A percentile compares a stretch with the other conserved stretches of the same genome.
phyloP scores from a whole-genome alignment of 2,329 filamentous ascomycete species.

The Xylariaceae sp. region DNA sequence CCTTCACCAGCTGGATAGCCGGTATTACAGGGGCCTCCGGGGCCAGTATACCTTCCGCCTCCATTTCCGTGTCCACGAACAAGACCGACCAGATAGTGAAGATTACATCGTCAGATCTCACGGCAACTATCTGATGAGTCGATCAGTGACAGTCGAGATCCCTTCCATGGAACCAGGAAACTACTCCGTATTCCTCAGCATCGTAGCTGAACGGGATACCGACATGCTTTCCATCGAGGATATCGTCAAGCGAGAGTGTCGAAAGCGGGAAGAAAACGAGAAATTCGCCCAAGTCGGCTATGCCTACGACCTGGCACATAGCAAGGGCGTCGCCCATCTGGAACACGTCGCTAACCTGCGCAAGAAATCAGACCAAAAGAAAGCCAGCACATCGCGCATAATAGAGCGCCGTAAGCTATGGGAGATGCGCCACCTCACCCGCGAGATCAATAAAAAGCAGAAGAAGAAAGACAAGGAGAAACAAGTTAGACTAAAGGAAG shows the following conservation, averaged over 20 bases:
- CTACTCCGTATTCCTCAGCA: slow-evolving; percentile 52
- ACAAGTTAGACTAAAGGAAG: slow-evolving; percentile 31
- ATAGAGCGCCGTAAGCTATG: slow-evolving; percentile 44
- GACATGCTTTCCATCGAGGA: slow-evolving; percentile 45
- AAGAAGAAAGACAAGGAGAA: slow-evolving; percentile 37
- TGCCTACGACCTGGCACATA: slow-evolving; percentile 56
- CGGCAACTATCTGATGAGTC: slow-evolving; percentile 52
- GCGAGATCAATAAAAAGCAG: slow-evolving; percentile 36
- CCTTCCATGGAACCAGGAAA: slow-evolving; percentile 49
- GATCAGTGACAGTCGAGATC: slow-evolving; percentile 55
- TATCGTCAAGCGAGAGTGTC: slow-evolving; percentile 48
- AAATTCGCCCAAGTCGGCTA: slow-evolving; percentile 54
- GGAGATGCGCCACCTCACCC: slow-evolving; percentile 41
- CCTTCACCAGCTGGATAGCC: slow-evolving; percentile 55
- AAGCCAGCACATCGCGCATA: slow-evolving; percentile 42
- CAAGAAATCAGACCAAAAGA: slow-evolving; percentile 44
- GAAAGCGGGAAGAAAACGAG: slow-evolving; percentile 46
- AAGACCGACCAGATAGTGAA: slow-evolving; percentile 45
- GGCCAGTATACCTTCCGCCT: slow-evolving; percentile 52
- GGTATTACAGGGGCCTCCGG: slow-evolving; percentile 56
- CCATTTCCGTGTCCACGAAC: slow-evolving; percentile 47
- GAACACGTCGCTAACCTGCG: slow-evolving; percentile 45
- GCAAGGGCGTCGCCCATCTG: slow-evolving; percentile 49
- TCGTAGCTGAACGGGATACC: slow-evolving; percentile 45
- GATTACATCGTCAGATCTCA: slow-evolving; percentile 57